Base-by-base conservation (phyloP, 306 rosid genomes). In the Cicer cuneatum region DNA sequence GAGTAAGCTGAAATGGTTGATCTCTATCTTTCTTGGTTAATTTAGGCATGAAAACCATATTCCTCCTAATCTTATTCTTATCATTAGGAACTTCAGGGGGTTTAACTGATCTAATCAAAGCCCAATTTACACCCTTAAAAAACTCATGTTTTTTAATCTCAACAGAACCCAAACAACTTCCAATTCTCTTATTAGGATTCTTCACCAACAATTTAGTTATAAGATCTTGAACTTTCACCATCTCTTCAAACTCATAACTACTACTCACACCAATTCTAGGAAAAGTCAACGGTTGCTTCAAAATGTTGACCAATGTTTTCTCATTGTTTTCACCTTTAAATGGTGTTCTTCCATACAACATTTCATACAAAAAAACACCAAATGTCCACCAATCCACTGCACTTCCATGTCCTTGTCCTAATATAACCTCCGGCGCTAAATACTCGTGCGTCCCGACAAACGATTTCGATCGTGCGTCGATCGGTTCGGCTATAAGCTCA, bases 351-450 rank as follows among this genome's bases (percentile, higher is more conserved):
- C 97, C 98, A n/a, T 84, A 91, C 49, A 91, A 15, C 98, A 94
- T 88, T 71, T 94, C 98, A 60, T 90, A 94, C 56, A 94, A 77
- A 69, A 94, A 94, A 21, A 94, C 97, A 9, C 98, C 98, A 12
- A 94, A 74, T 0, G 98, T 94, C 98, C 98, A 94, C 98, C 98
- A 94, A 40, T 94, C 98, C 69, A 94, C 98, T 0, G 93, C 96
- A 62, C 98, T 90, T 7, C 98, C 98, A 68, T 94, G 98, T 0
- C 98, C 98, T 74, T 91, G 96, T 0, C 97, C 98, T 7, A 94
- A 84, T 5, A 94, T 94, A 37, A 94, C 97, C 78, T 94, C 98
- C 6, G 98, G 98, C 0, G 98, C 98, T 49, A 93, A 63, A 74
- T 93, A 93, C 81, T 93, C 98, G 14, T 93, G 98, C 6, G 98